Evolutionary conservation across 805 yeast genomes (phyloP).

Genomic region (Candida railenensis): DNA sequence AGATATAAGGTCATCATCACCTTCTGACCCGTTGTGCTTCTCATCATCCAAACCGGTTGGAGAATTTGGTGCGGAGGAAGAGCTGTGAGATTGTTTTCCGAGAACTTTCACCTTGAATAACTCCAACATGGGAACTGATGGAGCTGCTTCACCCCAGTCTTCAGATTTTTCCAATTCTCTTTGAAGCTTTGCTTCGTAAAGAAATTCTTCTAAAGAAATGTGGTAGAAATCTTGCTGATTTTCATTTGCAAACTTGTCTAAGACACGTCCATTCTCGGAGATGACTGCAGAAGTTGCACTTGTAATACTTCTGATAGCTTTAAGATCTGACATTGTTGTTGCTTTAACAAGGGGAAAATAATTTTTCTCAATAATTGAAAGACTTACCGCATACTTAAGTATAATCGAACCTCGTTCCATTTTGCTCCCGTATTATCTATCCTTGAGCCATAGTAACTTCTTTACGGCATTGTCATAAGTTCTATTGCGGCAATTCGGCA

Average conservation of each 20-base stretch:
- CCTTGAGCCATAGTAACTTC: no score
- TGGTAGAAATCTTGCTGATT: conserved; percentile 1
- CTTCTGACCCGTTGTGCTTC: background rate
- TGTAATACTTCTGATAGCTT: conserved; percentile 8
- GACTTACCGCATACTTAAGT: no score
- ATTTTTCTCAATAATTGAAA: no score
- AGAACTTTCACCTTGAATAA: background rate
- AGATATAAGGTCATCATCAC: background rate
- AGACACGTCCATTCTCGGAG: conserved; percentile 5
- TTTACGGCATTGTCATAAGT: no score
- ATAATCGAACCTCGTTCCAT: no score
- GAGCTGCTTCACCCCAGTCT: conserved; percentile 7
- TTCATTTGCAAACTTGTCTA: conserved; percentile 6
- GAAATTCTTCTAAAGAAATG: conserved; percentile 7
- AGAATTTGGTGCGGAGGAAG: no score
- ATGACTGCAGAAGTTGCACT: conserved; percentile 5
- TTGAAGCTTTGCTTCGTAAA: conserved; percentile 8
- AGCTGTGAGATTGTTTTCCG: background rate
- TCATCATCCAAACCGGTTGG: conserved; percentile 4
- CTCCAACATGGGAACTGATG: conserved; percentile 5
- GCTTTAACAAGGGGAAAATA: background rate
- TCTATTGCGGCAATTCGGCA: no score
- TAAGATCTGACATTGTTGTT: conserved; percentile 4
- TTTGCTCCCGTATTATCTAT: no score
- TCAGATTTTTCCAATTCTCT: conserved; percentile 7